Evolutionary conservation across 1,139 yeast species (phyloP).

Genomic region (Suhomyces yuchorum): DNA sequence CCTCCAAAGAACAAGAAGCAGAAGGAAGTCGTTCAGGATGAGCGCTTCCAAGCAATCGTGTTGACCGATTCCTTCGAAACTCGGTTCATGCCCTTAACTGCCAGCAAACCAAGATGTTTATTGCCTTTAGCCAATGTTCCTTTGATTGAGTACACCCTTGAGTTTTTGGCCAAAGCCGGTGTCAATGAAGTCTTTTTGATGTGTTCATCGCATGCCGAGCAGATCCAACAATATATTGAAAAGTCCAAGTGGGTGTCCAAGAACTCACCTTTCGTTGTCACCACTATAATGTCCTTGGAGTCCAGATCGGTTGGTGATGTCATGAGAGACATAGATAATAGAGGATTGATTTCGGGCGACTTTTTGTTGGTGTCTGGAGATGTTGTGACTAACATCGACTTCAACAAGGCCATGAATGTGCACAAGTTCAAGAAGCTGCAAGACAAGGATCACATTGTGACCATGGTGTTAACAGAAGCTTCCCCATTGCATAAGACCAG

Average conservation of each 20-base stretch:
- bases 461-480: conserved; percentile 90
- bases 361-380: conserved; percentile 91
- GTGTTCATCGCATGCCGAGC: conserved; percentile 90
- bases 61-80: conserved; percentile 92
- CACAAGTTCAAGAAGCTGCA: conserved; percentile 69
- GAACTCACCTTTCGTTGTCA: conserved; percentile 77
- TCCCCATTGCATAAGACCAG: conserved; percentile 85
- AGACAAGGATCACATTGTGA: conserved; percentile 89
- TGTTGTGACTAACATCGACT: conserved; percentile 87
- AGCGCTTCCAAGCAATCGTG: conserved; percentile 88
- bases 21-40: conserved; percentile 65
- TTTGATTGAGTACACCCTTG: conserved; percentile 89
- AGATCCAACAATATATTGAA: conserved; percentile 79
- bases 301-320: conserved; percentile 95
- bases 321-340: conserved; percentile 89
- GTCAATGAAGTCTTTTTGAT: conserved; percentile 87
- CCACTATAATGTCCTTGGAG: conserved; percentile 82
- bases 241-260: conserved; percentile 77
- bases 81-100: conserved; percentile 88
- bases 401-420: conserved; percentile 67
- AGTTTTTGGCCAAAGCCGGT: conserved; percentile 87
- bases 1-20: conserved; percentile 54
- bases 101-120: conserved; percentile 82
- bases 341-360: conserved; percentile 88
- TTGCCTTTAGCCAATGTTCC: conserved; percentile 93